A percentile compares a stretch with the other conserved stretches of the same genome.
Conservation (phyloP, 208 protist genomes). For the Plasmodiophora brassicae region DNA sequence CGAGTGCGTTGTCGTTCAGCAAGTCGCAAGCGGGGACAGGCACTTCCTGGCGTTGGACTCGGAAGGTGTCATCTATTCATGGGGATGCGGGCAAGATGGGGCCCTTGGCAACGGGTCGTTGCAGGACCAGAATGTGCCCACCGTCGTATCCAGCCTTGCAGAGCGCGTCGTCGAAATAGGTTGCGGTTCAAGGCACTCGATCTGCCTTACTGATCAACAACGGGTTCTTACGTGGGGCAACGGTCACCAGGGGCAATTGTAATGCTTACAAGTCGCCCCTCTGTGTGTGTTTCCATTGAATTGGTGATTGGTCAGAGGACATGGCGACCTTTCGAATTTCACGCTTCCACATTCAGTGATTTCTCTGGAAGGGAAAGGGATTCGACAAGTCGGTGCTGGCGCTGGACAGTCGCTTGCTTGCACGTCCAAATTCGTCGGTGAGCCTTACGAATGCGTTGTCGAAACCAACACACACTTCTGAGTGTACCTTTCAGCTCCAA, state of each 20-base stretch:
- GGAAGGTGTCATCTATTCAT: background rate
- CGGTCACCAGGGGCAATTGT: conserved; percentile 9
- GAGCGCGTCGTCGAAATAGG: background rate
- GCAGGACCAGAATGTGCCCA: background rate
- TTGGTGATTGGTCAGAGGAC: conserved; percentile 11
- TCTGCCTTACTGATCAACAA: background rate
- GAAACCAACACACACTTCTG: no score
- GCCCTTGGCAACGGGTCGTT: background rate
- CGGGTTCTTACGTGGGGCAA: background rate
- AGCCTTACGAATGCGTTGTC: background rate
- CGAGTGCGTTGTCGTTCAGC: background rate
- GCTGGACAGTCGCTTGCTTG: background rate
- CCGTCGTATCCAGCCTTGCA: background rate
- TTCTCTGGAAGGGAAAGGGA: background rate
- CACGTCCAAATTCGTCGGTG: background rate
- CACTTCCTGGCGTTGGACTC: background rate
- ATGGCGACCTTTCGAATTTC: conserved; percentile 4
- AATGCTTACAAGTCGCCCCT: background rate
- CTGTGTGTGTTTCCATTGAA: background rate
- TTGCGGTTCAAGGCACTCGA: background rate
- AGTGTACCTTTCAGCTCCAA: no score
- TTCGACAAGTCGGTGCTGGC: background rate
- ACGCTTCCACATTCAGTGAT: background rate
- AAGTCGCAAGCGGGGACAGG: background rate
- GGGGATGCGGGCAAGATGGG: background rate